These are phyloP conservation scores for Beauveria pseudobassiana DNA, from an alignment of 2,329 filamentous ascomycete genomes.

Conservation along the genomic window DNA sequence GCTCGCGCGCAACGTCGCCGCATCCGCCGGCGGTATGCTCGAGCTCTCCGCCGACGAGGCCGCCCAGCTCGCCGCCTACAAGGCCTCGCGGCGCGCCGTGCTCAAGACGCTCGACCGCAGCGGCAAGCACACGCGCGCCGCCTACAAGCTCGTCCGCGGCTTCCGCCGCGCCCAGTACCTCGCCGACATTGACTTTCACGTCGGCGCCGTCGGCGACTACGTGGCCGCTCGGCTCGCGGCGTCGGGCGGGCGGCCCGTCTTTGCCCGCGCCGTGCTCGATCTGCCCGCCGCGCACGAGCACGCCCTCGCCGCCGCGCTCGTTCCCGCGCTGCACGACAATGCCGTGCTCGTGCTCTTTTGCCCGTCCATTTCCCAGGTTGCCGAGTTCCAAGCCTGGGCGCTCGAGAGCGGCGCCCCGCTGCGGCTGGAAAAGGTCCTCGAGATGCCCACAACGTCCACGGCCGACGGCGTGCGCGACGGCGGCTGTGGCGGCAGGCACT, in stretches of 20 bases:
- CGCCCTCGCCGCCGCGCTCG: constrained; percentile 33
- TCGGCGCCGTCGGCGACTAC: constrained; percentile 58
- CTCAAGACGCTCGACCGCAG: constrained; percentile 68
- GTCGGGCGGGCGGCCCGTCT: constrained; percentile 47
- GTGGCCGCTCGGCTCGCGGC: constrained; percentile 42
- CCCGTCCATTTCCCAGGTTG: constrained; percentile 73
- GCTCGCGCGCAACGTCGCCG: constrained; percentile 14
- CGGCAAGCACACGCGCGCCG: constrained; percentile 53
- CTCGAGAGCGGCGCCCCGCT: constrained; percentile 46
- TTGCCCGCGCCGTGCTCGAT: constrained; percentile 67
- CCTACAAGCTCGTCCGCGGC: constrained; percentile 54
- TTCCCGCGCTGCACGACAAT: constrained; percentile 53
- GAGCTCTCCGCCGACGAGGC: constrained; percentile 17
- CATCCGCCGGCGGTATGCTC: constrained; percentile 14
- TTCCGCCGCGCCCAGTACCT: constrained; percentile 67
- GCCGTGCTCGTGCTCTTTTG: constrained; percentile 64
- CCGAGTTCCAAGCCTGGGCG: constrained; percentile 44
- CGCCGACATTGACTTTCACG: constrained; percentile 65
- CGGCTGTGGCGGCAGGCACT: constrained; percentile 46
- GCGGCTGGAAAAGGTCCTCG: constrained; percentile 50
- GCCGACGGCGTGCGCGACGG: constrained; percentile 36
- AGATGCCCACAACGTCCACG: constrained; percentile 40
- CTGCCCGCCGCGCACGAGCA: constrained; percentile 54
- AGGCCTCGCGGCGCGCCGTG: constrained; percentile 53
- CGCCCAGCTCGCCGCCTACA: constrained; percentile 36